Evolutionary conservation across 495 filamentous ascomycete genomes (phyloP), one percentile per base, ranked within the genome.

Genomic region (Lasiosphaeria miniovina): DNA sequence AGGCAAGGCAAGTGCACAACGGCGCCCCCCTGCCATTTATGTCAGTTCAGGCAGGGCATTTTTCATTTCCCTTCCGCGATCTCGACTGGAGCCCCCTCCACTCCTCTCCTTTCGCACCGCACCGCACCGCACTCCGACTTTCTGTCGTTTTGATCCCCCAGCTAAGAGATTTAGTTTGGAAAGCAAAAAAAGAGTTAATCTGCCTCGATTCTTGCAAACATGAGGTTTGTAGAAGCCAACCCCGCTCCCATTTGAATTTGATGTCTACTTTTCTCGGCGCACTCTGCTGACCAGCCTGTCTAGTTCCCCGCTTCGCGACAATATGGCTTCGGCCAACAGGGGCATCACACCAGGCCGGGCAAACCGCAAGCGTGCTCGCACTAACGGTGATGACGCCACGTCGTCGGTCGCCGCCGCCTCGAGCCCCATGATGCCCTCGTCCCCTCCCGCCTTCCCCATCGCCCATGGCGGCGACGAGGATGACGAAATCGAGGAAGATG

Each of bases 241-340:
- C 49, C 8, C 24, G 24, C 15, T 33, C 8, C 32, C 48, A 49
- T 51, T 5, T 24, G 32, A 10, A 14, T 52, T n/a, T 34, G 17
- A 36, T 33, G 6, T 24, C 50, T 35, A 52, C 48, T n/a, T 7
- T 49, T 49, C 7, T 17, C 14, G 48, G 11, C 48, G 31, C 1
- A 24, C 24, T 24, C 24, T 4, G n/a, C 51, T 53, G 51, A 53
- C 51, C 36, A 4, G 6, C 33, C 36, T 15, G 1, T 33, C 1
- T 50, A 79, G 90, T 81, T 92, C 90, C 72, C 92, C 92, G 69
- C 84, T 96, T 55, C 88, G 88, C 74, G 82, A 86, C 56, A 91
- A 85, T 75, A 88, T 89, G 81, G 86, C 89, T 61, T 90, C 92
- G 65, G 92, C 88, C 66, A 97, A 97, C 73, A 87, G 91, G 58